Evolutionary conservation across 345 rosid species (phyloP), one percentile per base, ranked within the genome.

Genomic region (Zanthoxylum bungeanum): DNA sequence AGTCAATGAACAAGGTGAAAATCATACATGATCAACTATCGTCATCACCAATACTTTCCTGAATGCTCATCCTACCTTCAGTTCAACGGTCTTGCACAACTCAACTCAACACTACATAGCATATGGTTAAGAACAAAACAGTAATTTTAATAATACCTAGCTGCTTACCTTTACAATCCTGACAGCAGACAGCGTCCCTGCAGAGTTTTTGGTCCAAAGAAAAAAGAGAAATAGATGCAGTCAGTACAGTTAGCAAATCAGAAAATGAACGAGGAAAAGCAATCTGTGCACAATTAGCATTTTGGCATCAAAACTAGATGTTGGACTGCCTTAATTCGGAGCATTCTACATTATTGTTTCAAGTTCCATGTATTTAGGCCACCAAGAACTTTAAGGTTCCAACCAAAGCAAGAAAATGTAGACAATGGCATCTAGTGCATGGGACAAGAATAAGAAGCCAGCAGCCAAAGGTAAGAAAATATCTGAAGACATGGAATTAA

Each of bases 101-200:
- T n/a, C n/a, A n/a, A n/a, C n/a, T n/a, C n/a, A n/a, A n/a, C n/a
- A n/a, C n/a, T n/a, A n/a, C n/a, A n/a, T n/a, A n/a, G n/a, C n/a
- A n/a, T n/a, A n/a, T n/a, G n/a, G n/a, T n/a, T n/a, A n/a, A n/a
- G n/a, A n/a, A n/a, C n/a, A n/a, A n/a, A n/a, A n/a, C n/a, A n/a
- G n/a, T n/a, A n/a, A n/a, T n/a, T n/a, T n/a, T n/a, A n/a, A n/a
- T n/a, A n/a, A n/a, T n/a, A n/a, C n/a, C n/a, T n/a, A 73, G 36
- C 52, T 49, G 70, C 91, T 81, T 78, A 95, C 99, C 87, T 76
- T 89, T 77, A 81, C 99, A 95, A 78, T 73, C 70, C 71, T 85
- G 88, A 83, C 99, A 95, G 85, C 87, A 70, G 46, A 87, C 93
- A 70, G 96, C 93, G 72, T 95, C 99, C 84, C 99, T 95, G 98